phyloP scores from a whole-genome alignment of 441 rosid species.

The Pelargonium fulgidum region DNA sequence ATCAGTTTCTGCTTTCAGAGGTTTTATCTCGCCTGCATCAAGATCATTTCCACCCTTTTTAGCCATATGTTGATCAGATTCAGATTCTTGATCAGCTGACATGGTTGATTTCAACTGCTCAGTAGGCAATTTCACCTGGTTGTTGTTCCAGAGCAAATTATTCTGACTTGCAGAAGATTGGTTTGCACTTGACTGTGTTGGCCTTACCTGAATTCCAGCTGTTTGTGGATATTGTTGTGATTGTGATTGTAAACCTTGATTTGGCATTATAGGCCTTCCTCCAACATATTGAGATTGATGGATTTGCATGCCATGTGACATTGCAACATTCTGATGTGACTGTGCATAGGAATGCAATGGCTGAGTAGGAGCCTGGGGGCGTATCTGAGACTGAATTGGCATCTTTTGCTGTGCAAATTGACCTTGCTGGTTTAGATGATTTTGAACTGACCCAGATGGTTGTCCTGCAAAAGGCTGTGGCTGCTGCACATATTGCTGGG shows the following conservation, averaged over 20 bases:
- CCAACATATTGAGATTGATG: slow-evolving; percentile 33
- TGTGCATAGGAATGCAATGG: slow-evolving; percentile 35
- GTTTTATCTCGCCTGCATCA: slow-evolving; percentile 26
- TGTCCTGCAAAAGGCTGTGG: slow-evolving; percentile 48
- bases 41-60: slow-evolving; percentile 27
- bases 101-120: slow-evolving; percentile 26
- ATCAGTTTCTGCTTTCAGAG: slow-evolving; percentile 36
- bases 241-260: slow-evolving; percentile 34
- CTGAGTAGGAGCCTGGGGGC: slow-evolving; percentile 37
- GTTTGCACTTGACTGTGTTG: slow-evolving; percentile 29
- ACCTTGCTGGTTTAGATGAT: slow-evolving; percentile 38
- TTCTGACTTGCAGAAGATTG: slow-evolving; percentile 29
- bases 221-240: slow-evolving; percentile 24
- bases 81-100: slow-evolving; percentile 23
- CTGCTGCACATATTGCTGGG: slow-evolving; percentile 41
- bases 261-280: slow-evolving; percentile 34
- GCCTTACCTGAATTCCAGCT: slow-evolving; percentile 29
- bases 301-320: slow-evolving; percentile 26
- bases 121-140: slow-evolving; percentile 25
- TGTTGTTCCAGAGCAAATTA: slow-evolving; percentile 25
- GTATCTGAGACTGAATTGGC: slow-evolving; percentile 39
- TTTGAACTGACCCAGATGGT: slow-evolving; percentile 31
- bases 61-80: slow-evolving; percentile 24
- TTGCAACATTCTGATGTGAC: slow-evolving; percentile 34
- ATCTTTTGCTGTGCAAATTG: slow-evolving; percentile 36